Conservation (phyloP, 2,329 filamentous ascomycete species). For the Hirsutella rhossiliensis region DNA sequence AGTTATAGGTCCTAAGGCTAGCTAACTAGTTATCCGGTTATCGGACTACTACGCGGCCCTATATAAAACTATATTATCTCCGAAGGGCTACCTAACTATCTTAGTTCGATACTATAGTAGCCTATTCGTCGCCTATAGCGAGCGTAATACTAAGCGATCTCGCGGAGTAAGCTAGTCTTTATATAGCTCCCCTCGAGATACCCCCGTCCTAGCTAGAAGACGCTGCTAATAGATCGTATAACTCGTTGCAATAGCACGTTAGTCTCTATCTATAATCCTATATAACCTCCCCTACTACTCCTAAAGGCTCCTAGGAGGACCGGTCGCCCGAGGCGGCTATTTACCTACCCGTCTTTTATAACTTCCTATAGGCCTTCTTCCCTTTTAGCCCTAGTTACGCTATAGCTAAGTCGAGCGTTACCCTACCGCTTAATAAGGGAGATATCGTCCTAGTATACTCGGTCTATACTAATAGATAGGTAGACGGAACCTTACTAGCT, state of each 20-base stretch:
- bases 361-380: constrained; percentile 89
- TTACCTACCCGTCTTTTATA: constrained; percentile 63
- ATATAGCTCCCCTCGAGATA: constrained; percentile 47
- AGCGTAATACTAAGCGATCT: constrained; percentile 27
- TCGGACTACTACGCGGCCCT: no score
- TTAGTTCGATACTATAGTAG: constrained; percentile 17
- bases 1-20: no score
- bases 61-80: no score
- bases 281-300: constrained; percentile 68
- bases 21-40: no score
- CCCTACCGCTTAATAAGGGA: constrained; percentile 75
- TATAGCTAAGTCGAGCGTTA: constrained; percentile 72
- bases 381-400: constrained; percentile 74
- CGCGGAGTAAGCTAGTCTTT: constrained; percentile 42
- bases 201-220: constrained; percentile 25
- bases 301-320: constrained; percentile 54
- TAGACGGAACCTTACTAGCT: constrained; percentile 79
- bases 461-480: constrained; percentile 97
- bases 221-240: constrained; percentile 16
- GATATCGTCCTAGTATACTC: constrained; percentile 93
- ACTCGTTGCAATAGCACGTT: constrained; percentile 17
- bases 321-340: constrained; percentile 24
- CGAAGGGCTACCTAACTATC: constrained; percentile 1
- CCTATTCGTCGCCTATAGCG: constrained; percentile 12
- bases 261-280: constrained; percentile 41